phyloP scores from a whole-genome alignment of 768 basidiomycete species.

The Phanerochaete carnosa region DNA sequence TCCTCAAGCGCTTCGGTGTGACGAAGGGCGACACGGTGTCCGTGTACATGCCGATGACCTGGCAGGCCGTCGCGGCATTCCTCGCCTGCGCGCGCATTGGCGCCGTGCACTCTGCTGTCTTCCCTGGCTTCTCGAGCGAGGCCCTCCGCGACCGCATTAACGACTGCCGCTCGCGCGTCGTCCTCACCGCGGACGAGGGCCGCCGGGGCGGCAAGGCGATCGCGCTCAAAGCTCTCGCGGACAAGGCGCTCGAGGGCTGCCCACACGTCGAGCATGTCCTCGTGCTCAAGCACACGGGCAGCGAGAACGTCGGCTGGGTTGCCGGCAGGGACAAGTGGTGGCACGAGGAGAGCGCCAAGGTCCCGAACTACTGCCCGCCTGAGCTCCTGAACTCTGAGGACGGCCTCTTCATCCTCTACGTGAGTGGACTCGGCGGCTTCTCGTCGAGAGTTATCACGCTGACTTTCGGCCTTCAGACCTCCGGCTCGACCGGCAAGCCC shows the following conservation, averaged over 20 bases:
- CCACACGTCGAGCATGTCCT: conserved; percentile 88
- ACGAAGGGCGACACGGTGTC: conserved; percentile 95
- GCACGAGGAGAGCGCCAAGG: conserved; percentile 87
- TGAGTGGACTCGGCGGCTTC: conserved; percentile 37
- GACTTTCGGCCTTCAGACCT: conserved; percentile 53
- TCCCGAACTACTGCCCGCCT: conserved; percentile 86
- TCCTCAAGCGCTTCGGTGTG: conserved; percentile 83
- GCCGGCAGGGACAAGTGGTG: conserved; percentile 92
- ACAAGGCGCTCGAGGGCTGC: conserved; percentile 82
- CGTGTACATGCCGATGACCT: conserved; percentile 90
- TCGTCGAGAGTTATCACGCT: not conserved
- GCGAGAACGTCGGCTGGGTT: conserved; percentile 68
- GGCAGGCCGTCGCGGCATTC: conserved; percentile 96
- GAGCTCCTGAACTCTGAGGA: conserved; percentile 89
- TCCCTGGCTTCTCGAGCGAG: conserved; percentile 96
- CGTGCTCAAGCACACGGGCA: conserved; percentile 86
- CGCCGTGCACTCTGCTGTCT: conserved; percentile 95
- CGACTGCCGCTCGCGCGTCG: conserved; percentile 86
- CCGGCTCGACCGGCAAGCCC: conserved; percentile 92
- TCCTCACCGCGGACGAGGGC: conserved; percentile 96
- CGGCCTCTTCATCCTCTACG: conserved; percentile 97
- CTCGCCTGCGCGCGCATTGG: conserved; percentile 97
- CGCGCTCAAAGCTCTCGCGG: conserved; percentile 91
- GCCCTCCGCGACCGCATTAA: conserved; percentile 90
- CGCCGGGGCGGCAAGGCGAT: conserved; percentile 91